Percentiles rank a stretch among this genome's conserved stretches.
Evolutionary conservation across 345 rosid genomes (phyloP).

Genomic region (Salix arbutifolia): DNA sequence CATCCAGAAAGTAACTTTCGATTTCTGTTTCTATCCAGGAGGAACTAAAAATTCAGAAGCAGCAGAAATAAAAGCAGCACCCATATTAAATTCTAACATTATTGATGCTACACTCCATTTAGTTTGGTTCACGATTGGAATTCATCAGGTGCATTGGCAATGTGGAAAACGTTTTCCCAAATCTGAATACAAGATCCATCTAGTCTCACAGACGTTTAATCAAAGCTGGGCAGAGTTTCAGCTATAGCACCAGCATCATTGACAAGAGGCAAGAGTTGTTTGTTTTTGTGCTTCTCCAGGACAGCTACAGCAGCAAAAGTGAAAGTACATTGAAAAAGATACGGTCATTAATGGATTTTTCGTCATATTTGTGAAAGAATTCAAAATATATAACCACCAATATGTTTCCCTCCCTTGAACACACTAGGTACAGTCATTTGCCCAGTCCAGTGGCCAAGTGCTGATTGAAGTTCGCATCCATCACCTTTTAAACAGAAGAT

Average conservation of each 20-base stretch:
- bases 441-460: slow-evolving; percentile 58
- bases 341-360: neutral
- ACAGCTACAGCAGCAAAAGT: slow-evolving; percentile 35
- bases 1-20: neutral
- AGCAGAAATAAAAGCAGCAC: neutral
- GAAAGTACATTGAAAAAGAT: neutral
- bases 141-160: neutral
- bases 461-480: slow-evolving; percentile 45
- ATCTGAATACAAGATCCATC: neutral
- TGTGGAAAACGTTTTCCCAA: neutral
- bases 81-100: neutral
- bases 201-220: neutral
- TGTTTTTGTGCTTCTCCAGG: slow-evolving; percentile 44
- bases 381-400: too few relatives aligned
- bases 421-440: slow-evolving; percentile 59
- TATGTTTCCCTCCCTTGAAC: slow-evolving; percentile 61
- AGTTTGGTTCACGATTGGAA: neutral
- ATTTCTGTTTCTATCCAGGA: neutral
- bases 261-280: slow-evolving; percentile 53
- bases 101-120: neutral
- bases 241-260: slow-evolving; percentile 53
- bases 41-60: neutral
- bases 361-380: too few relatives aligned
- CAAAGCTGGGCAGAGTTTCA: slow-evolving; percentile 39
- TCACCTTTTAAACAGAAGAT: slow-evolving; percentile 31